These are phyloP conservation scores for Penicillium steckii DNA, from an alignment of 495 filamentous ascomycete species.

Conservation along the genomic window DNA sequence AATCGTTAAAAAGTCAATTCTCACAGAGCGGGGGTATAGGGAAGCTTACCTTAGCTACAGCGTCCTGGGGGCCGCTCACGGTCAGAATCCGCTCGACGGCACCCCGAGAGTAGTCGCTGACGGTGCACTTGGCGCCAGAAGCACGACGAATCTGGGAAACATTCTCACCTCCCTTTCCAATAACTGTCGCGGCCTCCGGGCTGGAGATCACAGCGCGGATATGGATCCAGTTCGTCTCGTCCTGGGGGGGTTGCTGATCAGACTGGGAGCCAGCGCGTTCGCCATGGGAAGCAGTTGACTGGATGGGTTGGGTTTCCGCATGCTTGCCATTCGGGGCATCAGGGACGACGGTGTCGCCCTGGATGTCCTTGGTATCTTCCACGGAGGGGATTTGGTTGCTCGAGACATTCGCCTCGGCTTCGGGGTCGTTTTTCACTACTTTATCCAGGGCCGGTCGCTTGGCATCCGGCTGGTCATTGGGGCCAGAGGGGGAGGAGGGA, in stretches of 20 bases:
- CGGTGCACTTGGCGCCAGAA: slow-evolving; percentile 95
- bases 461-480: slow-evolving; percentile 89
- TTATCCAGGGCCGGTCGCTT: slow-evolving; percentile 97
- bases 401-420: slow-evolving; percentile 51
- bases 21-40: neutral
- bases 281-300: slow-evolving; percentile 60
- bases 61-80: slow-evolving; percentile 92
- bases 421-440: slow-evolving; percentile 61
- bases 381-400: slow-evolving; percentile 35
- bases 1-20: slow-evolving; percentile 5
- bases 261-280: slow-evolving; percentile 52
- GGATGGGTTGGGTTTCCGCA: slow-evolving; percentile 59
- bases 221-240: slow-evolving; percentile 96
- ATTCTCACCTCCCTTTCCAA: slow-evolving; percentile 98
- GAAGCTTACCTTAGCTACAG: slow-evolving; percentile 84
- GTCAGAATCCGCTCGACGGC: slow-evolving; percentile 96
- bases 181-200: slow-evolving; percentile 94
- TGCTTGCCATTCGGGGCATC: slow-evolving; percentile 63
- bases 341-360: slow-evolving; percentile 68
- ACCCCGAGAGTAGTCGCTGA: slow-evolving; percentile 95
- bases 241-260: slow-evolving; percentile 57
- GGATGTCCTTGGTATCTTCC: slow-evolving; percentile 46
- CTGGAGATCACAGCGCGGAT: slow-evolving; percentile 94
- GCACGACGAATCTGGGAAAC: slow-evolving; percentile 89
- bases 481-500: slow-evolving; percentile 87